Conservation (phyloP, 768 basidiomycete species). For the Trametes cinnabarina region DNA sequence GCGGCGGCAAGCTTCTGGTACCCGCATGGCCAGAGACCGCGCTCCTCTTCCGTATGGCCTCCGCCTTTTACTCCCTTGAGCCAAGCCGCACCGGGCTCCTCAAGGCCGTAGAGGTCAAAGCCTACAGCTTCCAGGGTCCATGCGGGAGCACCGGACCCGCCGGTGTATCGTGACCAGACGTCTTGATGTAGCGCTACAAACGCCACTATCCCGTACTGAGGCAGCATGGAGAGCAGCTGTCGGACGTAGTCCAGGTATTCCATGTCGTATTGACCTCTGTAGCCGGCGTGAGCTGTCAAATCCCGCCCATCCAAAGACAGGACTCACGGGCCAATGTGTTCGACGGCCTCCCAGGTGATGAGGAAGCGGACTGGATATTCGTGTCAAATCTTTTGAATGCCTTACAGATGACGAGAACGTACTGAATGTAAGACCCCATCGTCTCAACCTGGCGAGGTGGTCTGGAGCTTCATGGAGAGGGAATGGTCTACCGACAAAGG, state of each 20-base stretch:
- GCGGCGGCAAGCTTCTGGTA: conserved; percentile 92
- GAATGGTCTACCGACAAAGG: conserved; percentile 90
- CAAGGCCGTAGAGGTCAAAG: conserved; percentile 77
- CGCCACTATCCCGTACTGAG: conserved; percentile 68
- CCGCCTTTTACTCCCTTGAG: conserved; percentile 74
- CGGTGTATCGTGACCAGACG: conserved; percentile 93
- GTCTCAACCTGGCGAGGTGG: conserved; percentile 72
- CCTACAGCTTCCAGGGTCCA: conserved; percentile 91
- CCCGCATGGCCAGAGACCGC: conserved; percentile 90
- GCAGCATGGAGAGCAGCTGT: conserved; percentile 62
- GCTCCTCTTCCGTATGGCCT: conserved; percentile 71
- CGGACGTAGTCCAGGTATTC: conserved; percentile 83
- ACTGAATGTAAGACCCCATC: conserved; percentile 91
- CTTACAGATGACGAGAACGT: conserved; percentile 29
- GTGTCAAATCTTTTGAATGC: background rate
- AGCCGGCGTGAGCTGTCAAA: background rate
- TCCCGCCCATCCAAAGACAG: background rate
- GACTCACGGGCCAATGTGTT: conserved; percentile 88
- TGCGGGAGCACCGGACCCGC: conserved; percentile 94
- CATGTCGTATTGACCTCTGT: conserved; percentile 78
- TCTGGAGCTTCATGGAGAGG: conserved; percentile 85
- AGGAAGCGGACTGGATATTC: conserved; percentile 72
- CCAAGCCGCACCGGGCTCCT: conserved; percentile 86
- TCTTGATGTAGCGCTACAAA: conserved; percentile 90
- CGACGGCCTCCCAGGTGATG: conserved; percentile 96